A percentile compares a stretch with the other conserved stretches of the same genome.
Evolutionary conservation across 345 rosid species (phyloP).

Genomic region (Arabis hirsuta): DNA sequence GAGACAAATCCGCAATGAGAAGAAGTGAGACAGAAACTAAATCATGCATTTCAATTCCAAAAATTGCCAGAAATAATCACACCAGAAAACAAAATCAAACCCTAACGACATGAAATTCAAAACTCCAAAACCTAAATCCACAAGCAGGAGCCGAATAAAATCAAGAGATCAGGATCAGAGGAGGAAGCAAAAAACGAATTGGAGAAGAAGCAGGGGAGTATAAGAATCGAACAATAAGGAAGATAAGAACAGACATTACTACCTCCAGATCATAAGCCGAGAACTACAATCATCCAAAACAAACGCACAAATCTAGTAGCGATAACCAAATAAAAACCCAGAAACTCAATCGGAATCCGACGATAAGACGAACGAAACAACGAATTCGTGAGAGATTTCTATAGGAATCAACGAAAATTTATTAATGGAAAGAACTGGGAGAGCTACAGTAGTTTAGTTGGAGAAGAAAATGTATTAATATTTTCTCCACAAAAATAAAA

Average conservation of each 20-base stretch:
- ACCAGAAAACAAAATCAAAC: not conserved
- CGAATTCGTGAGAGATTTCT: conserved; percentile 21
- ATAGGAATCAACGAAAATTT: conserved; percentile 30
- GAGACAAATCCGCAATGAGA: not conserved
- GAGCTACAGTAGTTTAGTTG: conserved; percentile 39
- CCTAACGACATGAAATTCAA: not conserved
- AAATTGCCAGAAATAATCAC: not conserved
- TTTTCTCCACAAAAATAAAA: too few species aligned
- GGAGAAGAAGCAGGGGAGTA: conserved; percentile 16
- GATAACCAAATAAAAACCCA: not conserved
- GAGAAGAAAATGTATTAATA: too few species aligned
- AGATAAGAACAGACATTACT: not conserved
- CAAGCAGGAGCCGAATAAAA: not conserved
- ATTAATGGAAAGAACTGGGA: conserved; percentile 11
- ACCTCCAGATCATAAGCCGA: conserved; percentile 39
- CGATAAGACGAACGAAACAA: not conserved
- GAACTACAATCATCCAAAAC: conserved; percentile 7
- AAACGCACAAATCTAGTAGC: conserved; percentile 13
- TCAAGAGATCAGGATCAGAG: conserved; percentile 15
- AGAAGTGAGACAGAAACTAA: not conserved
- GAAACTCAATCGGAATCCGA: not conserved
- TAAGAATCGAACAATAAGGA: not conserved
- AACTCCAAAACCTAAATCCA: conserved; percentile 30
- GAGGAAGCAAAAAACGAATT: not conserved
- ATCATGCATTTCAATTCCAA: conserved; percentile 21